Evolutionary conservation across 352 stramenopile genomes (phyloP).

Genomic region (Peronospora farinosa): DNA sequence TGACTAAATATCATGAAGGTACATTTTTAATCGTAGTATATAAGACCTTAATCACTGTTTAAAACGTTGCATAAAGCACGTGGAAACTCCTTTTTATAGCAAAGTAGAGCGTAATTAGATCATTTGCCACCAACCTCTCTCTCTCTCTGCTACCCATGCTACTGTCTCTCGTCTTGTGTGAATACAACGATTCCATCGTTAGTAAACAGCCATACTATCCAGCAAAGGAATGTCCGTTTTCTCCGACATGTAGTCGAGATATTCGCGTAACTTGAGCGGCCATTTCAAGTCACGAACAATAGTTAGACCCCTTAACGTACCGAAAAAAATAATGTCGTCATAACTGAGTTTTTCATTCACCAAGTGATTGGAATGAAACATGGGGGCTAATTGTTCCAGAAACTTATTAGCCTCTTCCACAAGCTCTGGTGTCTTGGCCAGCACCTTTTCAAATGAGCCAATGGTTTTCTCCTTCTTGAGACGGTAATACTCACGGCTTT

Average conservation of each 20-base stretch:
- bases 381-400: conserved; percentile 27
- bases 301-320: conserved; percentile 40
- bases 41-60: too few relatives aligned
- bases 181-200: neutral
- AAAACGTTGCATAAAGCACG: too few relatives aligned
- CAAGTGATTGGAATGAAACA: conserved; percentile 39
- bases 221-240: conserved; percentile 43
- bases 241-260: conserved; percentile 46
- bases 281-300: conserved; percentile 49
- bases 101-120: too few relatives aligned
- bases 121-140: too few relatives aligned
- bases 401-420: conserved; percentile 36
- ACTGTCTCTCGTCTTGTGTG: neutral
- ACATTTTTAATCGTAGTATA: too few relatives aligned
- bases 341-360: conserved; percentile 54
- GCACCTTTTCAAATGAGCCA: conserved; percentile 31
- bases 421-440: conserved; percentile 41
- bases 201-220: conserved; percentile 45
- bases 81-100: too few relatives aligned
- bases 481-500: conserved; percentile 49
- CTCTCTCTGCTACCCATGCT: neutral
- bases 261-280: conserved; percentile 46
- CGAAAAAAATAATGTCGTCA: conserved; percentile 58
- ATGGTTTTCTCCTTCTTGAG: conserved; percentile 46
- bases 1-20: too few relatives aligned